phyloP scores from a whole-genome alignment of 495 filamentous ascomycete species.

The Lentithecium fluviatile region DNA sequence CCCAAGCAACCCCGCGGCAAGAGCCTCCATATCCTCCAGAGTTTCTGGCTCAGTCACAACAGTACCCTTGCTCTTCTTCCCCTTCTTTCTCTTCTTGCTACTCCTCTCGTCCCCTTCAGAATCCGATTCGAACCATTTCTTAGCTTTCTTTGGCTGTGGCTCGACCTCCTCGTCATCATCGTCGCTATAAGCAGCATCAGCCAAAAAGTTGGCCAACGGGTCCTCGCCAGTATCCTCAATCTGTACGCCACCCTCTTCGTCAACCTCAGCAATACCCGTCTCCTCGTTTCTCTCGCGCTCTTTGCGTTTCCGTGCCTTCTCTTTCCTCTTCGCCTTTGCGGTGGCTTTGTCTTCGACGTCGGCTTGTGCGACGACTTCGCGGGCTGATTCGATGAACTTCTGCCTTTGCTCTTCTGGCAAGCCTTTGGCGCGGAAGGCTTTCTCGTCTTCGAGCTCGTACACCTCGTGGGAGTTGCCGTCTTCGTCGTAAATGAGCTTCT shows the following conservation, averaged over 20 bases:
- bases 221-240: conserved; percentile 40
- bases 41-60: conserved; percentile 70
- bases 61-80: conserved; percentile 47
- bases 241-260: conserved; percentile 43
- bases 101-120: conserved; percentile 21
- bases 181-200: conserved; percentile 47
- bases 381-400: conserved; percentile 72
- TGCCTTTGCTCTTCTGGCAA: conserved; percentile 69
- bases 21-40: conserved; percentile 82
- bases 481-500: conserved; percentile 86
- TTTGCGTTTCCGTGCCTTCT: conserved; percentile 85
- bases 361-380: conserved; percentile 66
- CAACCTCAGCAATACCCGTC: conserved; percentile 43
- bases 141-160: conserved; percentile 38
- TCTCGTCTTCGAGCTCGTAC: conserved; percentile 85
- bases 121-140: conserved; percentile 50
- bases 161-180: conserved; percentile 41
- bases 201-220: conserved; percentile 38
- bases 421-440: conserved; percentile 70
- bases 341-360: conserved; percentile 80
- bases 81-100: conserved; percentile 52
- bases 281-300: conserved; percentile 62
- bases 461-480: conserved; percentile 79
- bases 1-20: conserved; percentile 78
- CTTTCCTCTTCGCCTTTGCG: conserved; percentile 73